Base-by-base conservation (phyloP, 169 alveolate genomes). In the Theileria orientalis region DNA sequence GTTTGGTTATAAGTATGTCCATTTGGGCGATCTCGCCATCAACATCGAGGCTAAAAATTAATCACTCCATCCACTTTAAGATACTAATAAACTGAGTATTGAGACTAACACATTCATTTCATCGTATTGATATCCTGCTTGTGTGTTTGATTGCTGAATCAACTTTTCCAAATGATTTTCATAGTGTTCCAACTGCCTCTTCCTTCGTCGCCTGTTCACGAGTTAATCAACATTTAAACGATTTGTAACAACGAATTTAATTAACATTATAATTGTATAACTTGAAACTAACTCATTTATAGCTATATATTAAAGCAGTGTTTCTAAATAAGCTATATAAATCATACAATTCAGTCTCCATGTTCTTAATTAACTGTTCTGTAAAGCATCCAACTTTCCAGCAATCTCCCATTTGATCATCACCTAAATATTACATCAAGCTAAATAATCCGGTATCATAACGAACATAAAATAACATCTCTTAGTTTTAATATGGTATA, bases 401-500 rank as follows among this genome's bases (percentile, higher is more conserved):
- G 61, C 74, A 64, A 64, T 64, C 68, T 1, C 74, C 74, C 9
- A 64, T 64, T 44, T 42, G 74, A 46, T 64, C 23, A 19, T 25
- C n/a, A 32, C 74, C 74, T 64, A 46, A 40, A 64, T 19, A n/a
- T n/a, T n/a, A n/a, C n/a, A n/a, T n/a, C n/a, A n/a, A n/a, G n/a
- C n/a, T n/a, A n/a, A n/a, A n/a, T n/a, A n/a, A n/a, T n/a, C n/a
- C n/a, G n/a, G n/a, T n/a, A n/a, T n/a, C n/a, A n/a, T n/a, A n/a
- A n/a, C n/a, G n/a, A n/a, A n/a, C n/a, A n/a, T n/a, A n/a, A n/a
- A n/a, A n/a, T n/a, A n/a, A n/a, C n/a, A n/a, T n/a, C n/a, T n/a
- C n/a, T n/a, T n/a, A n/a, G n/a, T n/a, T n/a, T n/a, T n/a, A n/a
- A n/a, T n/a, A n/a, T n/a, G n/a, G n/a, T n/a, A n/a, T 19, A 35